phyloP scores from a whole-genome alignment of 2,329 filamentous ascomycete genomes.

The Phialophora tarda region DNA sequence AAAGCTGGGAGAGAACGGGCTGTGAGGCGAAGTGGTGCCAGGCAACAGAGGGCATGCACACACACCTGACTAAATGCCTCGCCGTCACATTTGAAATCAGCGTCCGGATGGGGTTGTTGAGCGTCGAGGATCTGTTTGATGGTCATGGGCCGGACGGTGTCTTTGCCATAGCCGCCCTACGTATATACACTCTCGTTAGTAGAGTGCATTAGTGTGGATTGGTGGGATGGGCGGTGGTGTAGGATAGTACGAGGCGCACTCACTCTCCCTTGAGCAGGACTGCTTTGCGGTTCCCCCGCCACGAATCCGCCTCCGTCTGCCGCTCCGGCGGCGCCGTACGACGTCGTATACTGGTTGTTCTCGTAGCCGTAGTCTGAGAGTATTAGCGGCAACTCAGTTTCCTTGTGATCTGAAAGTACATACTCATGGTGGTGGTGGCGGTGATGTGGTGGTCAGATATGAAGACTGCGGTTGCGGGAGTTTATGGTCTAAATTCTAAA shows the following conservation, averaged over 20 bases:
- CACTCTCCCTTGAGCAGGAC: slow-evolving; percentile 54
- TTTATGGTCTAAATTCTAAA: neutral
- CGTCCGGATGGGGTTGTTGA: slow-evolving; percentile 73
- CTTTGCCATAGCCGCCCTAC: slow-evolving; percentile 66
- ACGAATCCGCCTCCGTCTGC: slow-evolving; percentile 67
- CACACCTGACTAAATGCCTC: slow-evolving; percentile 66
- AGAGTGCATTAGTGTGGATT: neutral
- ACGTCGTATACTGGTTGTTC: slow-evolving; percentile 60
- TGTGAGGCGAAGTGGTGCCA: neutral
- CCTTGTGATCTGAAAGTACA: neutral
- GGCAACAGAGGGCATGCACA: neutral
- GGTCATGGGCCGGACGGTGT: slow-evolving; percentile 89
- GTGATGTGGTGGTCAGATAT: neutral
- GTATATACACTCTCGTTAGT: neutral
- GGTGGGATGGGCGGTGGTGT: neutral
- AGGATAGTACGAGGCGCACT: neutral
- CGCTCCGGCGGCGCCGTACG: slow-evolving; percentile 61
- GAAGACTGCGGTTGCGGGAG: neutral
- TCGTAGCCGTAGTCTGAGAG: slow-evolving; percentile 41
- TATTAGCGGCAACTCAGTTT: slow-evolving; percentile 4
- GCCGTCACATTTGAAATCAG: slow-evolving; percentile 84
- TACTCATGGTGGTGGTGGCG: slow-evolving; percentile 28
- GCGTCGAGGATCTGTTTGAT: slow-evolving; percentile 93
- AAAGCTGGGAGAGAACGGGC: neutral
- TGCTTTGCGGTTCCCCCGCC: slow-evolving; percentile 55